A percentile compares a stretch with the other conserved stretches of the same genome.
phyloP scores from a whole-genome alignment of 1,139 yeast genomes.

The Kazachstania sp. region DNA sequence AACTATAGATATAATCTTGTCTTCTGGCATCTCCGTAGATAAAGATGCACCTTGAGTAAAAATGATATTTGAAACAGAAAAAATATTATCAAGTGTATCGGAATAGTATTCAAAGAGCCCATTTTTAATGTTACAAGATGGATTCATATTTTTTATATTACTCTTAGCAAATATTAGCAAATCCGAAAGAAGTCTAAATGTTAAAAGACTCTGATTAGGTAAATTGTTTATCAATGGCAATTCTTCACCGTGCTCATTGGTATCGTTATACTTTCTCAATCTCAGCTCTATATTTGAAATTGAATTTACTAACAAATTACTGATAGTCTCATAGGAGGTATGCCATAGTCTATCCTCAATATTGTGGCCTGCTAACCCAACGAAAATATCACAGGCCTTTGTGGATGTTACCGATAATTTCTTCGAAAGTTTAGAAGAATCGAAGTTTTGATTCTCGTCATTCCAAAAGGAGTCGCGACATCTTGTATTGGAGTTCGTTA shows the following conservation, averaged over 20 bases:
- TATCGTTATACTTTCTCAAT: slow-evolving; percentile 6
- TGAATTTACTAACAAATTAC: slow-evolving; percentile 16
- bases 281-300: slow-evolving; percentile 20
- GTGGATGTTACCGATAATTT: not conserved
- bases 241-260: no score
- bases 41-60: no score
- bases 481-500: slow-evolving; percentile 8
- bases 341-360: not conserved
- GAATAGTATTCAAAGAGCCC: not conserved
- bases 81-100: not conserved
- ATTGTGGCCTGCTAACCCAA: not conserved
- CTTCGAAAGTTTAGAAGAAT: not conserved
- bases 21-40: no score
- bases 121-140: not conserved
- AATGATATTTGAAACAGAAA: not conserved
- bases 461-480: slow-evolving; percentile 9
- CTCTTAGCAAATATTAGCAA: slow-evolving; percentile 9
- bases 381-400: not conserved
- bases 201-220: slow-evolving; percentile 17
- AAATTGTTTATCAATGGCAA: slow-evolving; percentile 3
- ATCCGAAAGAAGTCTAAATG: slow-evolving; percentile 18
- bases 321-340: slow-evolving; percentile 7
- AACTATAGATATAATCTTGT: no score
- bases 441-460: not conserved
- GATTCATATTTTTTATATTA: not conserved